Evolutionary conservation across 768 basidiomycete genomes (phyloP).

Genomic region (Pisolithus sp.): DNA sequence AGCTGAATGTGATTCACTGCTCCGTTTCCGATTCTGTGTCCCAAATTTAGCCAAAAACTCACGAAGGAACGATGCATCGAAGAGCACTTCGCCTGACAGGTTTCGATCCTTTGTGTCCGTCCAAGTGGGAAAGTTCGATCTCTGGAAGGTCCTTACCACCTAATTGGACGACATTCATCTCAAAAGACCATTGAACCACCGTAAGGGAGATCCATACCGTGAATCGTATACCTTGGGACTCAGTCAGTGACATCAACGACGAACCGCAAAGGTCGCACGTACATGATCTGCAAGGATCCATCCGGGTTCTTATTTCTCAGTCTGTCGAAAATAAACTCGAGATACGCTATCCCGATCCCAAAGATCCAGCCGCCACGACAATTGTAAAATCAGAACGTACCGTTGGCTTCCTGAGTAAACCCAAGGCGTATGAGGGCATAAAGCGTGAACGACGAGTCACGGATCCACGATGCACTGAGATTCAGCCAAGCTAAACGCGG

Average conservation of each 20-base stretch:
- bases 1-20: conserved; percentile 91
- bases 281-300: conserved; percentile 93
- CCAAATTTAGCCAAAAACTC: conserved; percentile 1
- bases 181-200: not conserved
- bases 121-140: conserved; percentile 77
- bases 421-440: conserved; percentile 93
- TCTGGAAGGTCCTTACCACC: conserved; percentile 79
- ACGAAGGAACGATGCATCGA: not conserved
- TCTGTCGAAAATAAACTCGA: conserved; percentile 87
- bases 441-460: conserved; percentile 94
- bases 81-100: conserved; percentile 55
- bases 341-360: conserved; percentile 48
- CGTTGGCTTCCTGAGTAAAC: conserved; percentile 87
- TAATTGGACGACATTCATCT: conserved; percentile 13
- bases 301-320: conserved; percentile 80
- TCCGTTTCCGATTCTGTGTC: conserved; percentile 79
- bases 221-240: conserved; percentile 67
- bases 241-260: not conserved
- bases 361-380: not conserved
- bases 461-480: conserved; percentile 75
- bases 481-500: not conserved
- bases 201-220: conserved; percentile 41
- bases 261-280: not conserved
- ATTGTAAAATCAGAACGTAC: conserved; percentile 33
- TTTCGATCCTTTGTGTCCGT: conserved; percentile 80